A percentile compares a stretch with the other conserved stretches of the same genome.
These are phyloP conservation scores for Lyophyllum atratum DNA, from an alignment of 768 basidiomycete species.

Conservation along the genomic window DNA sequence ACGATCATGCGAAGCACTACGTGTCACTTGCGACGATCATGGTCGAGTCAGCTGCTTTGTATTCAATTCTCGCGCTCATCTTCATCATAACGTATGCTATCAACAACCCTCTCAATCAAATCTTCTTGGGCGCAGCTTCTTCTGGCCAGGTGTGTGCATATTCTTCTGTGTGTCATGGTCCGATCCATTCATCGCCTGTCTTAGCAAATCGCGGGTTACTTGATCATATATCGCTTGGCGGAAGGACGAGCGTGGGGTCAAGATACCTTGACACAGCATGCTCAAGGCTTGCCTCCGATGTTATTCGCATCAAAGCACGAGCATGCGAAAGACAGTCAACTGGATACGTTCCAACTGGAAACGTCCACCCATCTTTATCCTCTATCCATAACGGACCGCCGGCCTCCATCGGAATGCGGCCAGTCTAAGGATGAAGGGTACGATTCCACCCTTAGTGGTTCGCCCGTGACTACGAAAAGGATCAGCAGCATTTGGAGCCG, in stretches of 20 bases:
- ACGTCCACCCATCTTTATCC: neutral
- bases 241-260: slow-evolving; percentile 45
- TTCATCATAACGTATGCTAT: slow-evolving; percentile 11
- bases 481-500: slow-evolving; percentile 3
- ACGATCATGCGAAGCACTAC: slow-evolving; percentile 31
- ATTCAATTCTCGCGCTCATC: slow-evolving; percentile 26
- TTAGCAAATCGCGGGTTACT: slow-evolving; percentile 47
- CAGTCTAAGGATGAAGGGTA: neutral
- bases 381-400: too few species aligned
- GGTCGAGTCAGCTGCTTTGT: slow-evolving; percentile 38
- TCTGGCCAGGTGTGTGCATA: slow-evolving; percentile 26
- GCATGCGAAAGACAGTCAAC: neutral
- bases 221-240: slow-evolving; percentile 50
- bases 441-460: slow-evolving; percentile 3
- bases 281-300: slow-evolving; percentile 16
- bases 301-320: slow-evolving; percentile 4
- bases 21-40: slow-evolving; percentile 31
- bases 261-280: slow-evolving; percentile 23
- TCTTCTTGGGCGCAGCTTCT: slow-evolving; percentile 28
- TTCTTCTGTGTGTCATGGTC: neutral
- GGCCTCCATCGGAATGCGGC: neutral
- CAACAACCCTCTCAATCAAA: slow-evolving; percentile 31
- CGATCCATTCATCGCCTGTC: neutral
- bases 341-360: slow-evolving; percentile 3
- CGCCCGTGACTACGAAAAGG: slow-evolving; percentile 2